Percentiles rank a stretch among this genome's conserved stretches.
Conservation (phyloP, 2,329 filamentous ascomycete species). For the Fusarium keratoplasticum region DNA sequence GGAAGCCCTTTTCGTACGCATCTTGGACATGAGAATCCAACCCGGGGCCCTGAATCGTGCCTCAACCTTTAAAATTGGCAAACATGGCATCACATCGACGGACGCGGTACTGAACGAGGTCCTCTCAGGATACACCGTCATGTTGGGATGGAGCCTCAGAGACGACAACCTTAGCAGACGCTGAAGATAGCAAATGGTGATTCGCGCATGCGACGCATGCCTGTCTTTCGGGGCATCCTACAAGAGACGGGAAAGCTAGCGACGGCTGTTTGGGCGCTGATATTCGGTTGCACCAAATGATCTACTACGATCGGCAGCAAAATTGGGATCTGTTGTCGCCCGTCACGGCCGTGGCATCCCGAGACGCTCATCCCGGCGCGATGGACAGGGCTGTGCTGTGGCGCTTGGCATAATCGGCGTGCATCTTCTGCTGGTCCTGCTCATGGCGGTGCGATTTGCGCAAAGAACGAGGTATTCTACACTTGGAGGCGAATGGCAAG, state of each 20-base stretch:
- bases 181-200: not conserved
- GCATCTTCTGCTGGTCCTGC: not conserved
- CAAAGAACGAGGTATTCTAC: not conserved
- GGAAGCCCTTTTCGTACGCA: no score
- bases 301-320: not conserved
- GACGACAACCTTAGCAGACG: not conserved
- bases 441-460: not conserved
- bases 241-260: not conserved
- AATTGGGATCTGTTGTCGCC: not conserved
- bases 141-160: no score
- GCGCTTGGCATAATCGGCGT: not conserved
- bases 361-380: not conserved
- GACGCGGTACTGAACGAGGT: no score
- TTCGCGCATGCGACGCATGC: conserved; percentile 3
- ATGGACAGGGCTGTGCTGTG: not conserved
- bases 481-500: not conserved
- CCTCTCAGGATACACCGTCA: no score
- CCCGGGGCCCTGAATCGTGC: not conserved
- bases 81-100: not conserved
- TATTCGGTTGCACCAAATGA: conserved; percentile 6
- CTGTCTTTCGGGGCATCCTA: conserved; percentile 8
- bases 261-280: not conserved
- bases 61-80: not conserved
- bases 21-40: not conserved
- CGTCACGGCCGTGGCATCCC: not conserved